Conservation (phyloP, 2,329 filamentous ascomycete species). For the Epichloe hybrida region DNA sequence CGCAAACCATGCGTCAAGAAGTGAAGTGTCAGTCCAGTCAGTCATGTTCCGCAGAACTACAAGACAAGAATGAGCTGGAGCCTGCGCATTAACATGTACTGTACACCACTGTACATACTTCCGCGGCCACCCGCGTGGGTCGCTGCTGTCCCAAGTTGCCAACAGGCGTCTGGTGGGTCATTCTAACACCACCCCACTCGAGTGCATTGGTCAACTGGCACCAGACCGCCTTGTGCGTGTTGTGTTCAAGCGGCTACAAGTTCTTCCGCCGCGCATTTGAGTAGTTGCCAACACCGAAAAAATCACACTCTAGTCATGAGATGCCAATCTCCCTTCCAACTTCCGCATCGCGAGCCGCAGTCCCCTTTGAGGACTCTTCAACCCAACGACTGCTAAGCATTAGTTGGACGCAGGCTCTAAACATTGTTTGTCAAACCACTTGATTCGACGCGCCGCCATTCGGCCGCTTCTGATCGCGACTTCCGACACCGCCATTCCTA, state of each 20-base stretch:
- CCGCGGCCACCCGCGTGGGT: background rate
- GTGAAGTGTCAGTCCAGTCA: too few species aligned
- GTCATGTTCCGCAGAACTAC: too few species aligned
- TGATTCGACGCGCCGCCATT: background rate
- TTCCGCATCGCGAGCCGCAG: background rate
- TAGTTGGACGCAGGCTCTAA: background rate
- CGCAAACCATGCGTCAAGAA: too few species aligned
- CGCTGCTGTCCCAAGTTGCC: background rate
- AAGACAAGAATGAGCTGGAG: background rate
- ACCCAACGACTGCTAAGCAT: background rate
- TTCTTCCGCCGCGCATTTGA: constrained; percentile 1
- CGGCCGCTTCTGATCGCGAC: background rate
- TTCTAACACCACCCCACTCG: background rate
- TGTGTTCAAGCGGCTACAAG: background rate
- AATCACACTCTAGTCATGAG: background rate
- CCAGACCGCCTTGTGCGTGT: background rate
- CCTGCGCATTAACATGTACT: background rate
- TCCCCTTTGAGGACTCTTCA: background rate
- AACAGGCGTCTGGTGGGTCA: background rate
- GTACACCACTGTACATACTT: too few species aligned
- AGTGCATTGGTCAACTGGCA: background rate
- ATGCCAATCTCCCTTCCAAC: background rate
- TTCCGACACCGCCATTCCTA: background rate
- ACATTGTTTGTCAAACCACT: background rate
- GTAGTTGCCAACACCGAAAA: constrained; percentile 1